Evolutionary conservation across 176 grass and related monocot genomes (phyloP).

Genomic region (Triticum aestivum): IWGSC_CS_RefSeq_v2.1 NC_057810.1:681944763-681945262

Average conservation of each 20-base stretch:
- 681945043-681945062: constrained; percentile 23
- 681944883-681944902: not conserved
- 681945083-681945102: constrained; percentile 18
- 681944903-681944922: constrained; percentile 39
- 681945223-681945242: not conserved
- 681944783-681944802: no score
- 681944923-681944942: constrained; percentile 24
- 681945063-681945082: constrained; percentile 34
- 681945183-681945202: constrained; percentile 4
- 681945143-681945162: not conserved
- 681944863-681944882: not conserved
- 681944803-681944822: no score
- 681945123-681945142: not conserved
- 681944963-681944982: not conserved
- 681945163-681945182: not conserved
- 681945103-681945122: not conserved
- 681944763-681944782: no score
- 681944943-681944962: constrained; percentile 26
- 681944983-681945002: not conserved
- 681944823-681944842: no score
- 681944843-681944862: no score
- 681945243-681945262: not conserved
- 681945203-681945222: not conserved
- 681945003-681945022: not conserved
- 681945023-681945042: constrained; percentile 8